Percentiles rank a stretch among this genome's conserved stretches.
Conservation (phyloP, 176 grass and related monocot species). For the Saccharum spontaneum region DNA sequence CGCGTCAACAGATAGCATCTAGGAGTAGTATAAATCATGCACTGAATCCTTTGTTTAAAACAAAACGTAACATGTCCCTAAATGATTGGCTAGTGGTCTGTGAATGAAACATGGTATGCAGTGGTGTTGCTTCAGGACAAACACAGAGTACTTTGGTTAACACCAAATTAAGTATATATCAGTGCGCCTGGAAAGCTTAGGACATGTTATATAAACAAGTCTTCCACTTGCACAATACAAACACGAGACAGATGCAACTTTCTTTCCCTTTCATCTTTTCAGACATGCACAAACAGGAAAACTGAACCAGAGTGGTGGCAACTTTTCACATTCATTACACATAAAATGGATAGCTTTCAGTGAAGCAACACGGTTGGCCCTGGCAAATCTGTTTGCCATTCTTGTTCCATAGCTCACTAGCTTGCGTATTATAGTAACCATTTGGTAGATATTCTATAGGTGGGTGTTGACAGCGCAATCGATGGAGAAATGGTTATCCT, state of each 20-base stretch:
- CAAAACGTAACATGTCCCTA: background rate
- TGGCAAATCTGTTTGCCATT: background rate
- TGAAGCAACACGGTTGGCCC: background rate
- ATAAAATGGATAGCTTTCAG: background rate
- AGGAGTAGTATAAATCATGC: background rate
- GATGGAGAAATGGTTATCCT: background rate
- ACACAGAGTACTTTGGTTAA: background rate
- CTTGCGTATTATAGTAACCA: background rate
- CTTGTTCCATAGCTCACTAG: conserved; percentile 2
- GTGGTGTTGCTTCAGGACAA: background rate
- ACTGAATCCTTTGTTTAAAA: background rate
- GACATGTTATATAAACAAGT: background rate
- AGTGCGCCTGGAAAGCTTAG: conserved; percentile 5
- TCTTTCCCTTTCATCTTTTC: conserved; percentile 4
- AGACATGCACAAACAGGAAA: background rate
- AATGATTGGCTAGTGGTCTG: background rate
- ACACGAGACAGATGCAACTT: background rate
- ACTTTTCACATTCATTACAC: conserved; percentile 17
- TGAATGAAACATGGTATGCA: conserved; percentile 10
- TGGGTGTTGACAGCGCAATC: background rate
- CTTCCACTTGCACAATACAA: background rate
- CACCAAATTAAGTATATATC: conserved; percentile 21
- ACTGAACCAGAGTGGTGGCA: background rate
- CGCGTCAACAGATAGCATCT: background rate
- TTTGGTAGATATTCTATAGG: background rate